Conservation (phyloP, 2,329 filamentous ascomycete genomes). For the Saccharata proteae region DNA sequence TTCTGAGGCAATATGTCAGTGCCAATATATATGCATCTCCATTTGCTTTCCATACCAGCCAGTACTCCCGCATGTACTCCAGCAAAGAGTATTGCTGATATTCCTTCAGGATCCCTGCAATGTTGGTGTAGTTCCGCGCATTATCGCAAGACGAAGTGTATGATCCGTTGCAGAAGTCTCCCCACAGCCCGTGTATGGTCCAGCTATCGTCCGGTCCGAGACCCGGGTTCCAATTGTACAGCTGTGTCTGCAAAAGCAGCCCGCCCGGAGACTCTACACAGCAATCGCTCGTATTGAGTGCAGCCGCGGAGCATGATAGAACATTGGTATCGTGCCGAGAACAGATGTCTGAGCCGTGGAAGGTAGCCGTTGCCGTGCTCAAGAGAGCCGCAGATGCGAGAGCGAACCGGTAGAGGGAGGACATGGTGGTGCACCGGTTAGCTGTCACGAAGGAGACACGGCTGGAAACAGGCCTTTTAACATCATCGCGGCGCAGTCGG, state of each 20-base stretch:
- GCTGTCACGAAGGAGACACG: too few species aligned
- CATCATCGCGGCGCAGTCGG: too few species aligned
- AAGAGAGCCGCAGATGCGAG: too few species aligned
- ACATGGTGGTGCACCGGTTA: too few species aligned
- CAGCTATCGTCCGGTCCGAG: slow-evolving; percentile 48
- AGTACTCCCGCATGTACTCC: slow-evolving; percentile 56
- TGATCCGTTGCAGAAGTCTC: slow-evolving; percentile 51
- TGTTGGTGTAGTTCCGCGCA: slow-evolving; percentile 2
- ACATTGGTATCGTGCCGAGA: slow-evolving; percentile 4
- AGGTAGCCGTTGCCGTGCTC: too few species aligned
- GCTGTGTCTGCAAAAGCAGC: slow-evolving; percentile 6
- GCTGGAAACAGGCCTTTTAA: too few species aligned
- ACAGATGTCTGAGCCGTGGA: slow-evolving; percentile 1
- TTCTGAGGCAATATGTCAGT: slow-evolving; percentile 5
- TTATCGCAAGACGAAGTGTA: slow-evolving; percentile 43
- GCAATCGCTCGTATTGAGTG: slow-evolving; percentile 5
- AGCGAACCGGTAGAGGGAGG: too few species aligned
- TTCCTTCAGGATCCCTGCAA: slow-evolving; percentile 35
- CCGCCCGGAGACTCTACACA: slow-evolving; percentile 7
- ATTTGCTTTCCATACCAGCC: slow-evolving; percentile 60
- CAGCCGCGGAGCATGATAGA: slow-evolving; percentile 7
- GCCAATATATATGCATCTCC: too few species aligned
- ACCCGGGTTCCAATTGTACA: slow-evolving; percentile 3
- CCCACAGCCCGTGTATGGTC: slow-evolving; percentile 63
- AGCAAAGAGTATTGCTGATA: slow-evolving; percentile 45